Evolutionary conservation across 1,284 basidiomycete species (phyloP), one percentile per base, ranked within the genome.

Genomic region (Pyrrhoderma lamaoense): DNA sequence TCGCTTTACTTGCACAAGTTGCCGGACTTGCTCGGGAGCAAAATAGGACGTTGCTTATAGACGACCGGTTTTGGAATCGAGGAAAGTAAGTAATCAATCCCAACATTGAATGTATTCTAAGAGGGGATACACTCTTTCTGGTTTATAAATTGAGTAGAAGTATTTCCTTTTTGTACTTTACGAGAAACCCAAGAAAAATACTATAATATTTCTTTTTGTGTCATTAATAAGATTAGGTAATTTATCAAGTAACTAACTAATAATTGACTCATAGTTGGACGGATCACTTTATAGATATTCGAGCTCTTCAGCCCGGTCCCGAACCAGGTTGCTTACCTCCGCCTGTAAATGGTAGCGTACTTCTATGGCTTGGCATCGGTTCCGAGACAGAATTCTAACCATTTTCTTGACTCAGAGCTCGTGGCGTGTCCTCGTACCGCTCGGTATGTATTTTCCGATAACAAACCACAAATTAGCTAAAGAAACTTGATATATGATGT

Each of bases 401-500:
- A 19, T 11, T 45, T 44, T 37, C 16, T 18, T 52, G 7, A 21
- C 34, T 11, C 57, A 83, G 83, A 85, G 62, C 68, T 82, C n/a
- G 82, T 84, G n/a, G 80, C 82, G 31, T 86, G 83, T 61, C 83
- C 82, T 18, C 70, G 82, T 48, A 68, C 71, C 18, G 78, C 79
- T 44, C 78, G 77, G 80, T 82, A 60, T 64, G 49, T 36, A 3
- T 38, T 39, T 19, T 1, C 39, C 16, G 16, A 9, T 42, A 18
- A 40, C 3, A 42, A 45, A 51, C 55, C 34, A 46, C 45, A 49
- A 34, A 25, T 39, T 40, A 18, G 38, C 14, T 8, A 16, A 16
- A n/a, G 16, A 40, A 22, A 7, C 5, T n/a, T 34, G 37, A 51
- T 55, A 47, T n/a, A n/a, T 59, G 55, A 42, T 61, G 34, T 45